Percentiles rank a stretch among this genome's conserved stretches.
Conservation (phyloP, 1,284 basidiomycete genomes). For the Bondarzewia mesenterica region DNA sequence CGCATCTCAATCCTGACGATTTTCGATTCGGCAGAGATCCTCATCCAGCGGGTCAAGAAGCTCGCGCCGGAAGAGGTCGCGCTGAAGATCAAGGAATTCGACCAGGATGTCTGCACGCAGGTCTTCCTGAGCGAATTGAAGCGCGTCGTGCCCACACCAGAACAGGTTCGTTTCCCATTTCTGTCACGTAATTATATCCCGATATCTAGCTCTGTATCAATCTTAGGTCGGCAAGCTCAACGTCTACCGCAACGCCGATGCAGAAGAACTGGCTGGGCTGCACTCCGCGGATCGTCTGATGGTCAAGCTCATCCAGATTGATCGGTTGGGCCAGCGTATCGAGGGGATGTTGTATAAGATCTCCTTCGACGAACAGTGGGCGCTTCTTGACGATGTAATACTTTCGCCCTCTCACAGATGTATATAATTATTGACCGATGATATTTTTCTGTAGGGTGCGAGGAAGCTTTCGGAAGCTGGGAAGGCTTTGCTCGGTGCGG, state of each 20-base stretch:
- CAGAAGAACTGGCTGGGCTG: slow-evolving; percentile 82
- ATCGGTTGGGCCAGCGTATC: slow-evolving; percentile 85
- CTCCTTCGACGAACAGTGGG: slow-evolving; percentile 78
- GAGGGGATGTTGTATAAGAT: slow-evolving; percentile 92
- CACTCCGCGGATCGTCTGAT: slow-evolving; percentile 95
- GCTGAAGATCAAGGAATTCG: slow-evolving; percentile 77
- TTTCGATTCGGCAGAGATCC: slow-evolving; percentile 56
- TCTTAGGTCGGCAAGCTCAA: slow-evolving; percentile 92
- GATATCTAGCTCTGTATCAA: background rate
- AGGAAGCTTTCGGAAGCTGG: slow-evolving; percentile 78
- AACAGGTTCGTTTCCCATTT: slow-evolving; percentile 50
- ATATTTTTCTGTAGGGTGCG: slow-evolving; percentile 47
- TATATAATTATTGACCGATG: background rate
- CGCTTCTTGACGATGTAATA: slow-evolving; percentile 61
- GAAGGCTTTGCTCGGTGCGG: slow-evolving; percentile 66
- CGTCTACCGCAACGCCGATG: slow-evolving; percentile 80
- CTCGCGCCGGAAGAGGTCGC: slow-evolving; percentile 81
- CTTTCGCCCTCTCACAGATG: slow-evolving; percentile 3
- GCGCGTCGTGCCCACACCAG: slow-evolving; percentile 81
- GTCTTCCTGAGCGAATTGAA: slow-evolving; percentile 83
- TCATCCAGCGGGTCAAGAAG: slow-evolving; percentile 81
- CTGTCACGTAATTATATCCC: slow-evolving; percentile 12
- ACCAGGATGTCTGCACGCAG: slow-evolving; percentile 79
- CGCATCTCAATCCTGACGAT: background rate
- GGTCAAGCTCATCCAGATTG: slow-evolving; percentile 94